These are phyloP conservation scores for Senna tora DNA, from an alignment of 306 rosid genomes.

Conservation along the genomic window DNA sequence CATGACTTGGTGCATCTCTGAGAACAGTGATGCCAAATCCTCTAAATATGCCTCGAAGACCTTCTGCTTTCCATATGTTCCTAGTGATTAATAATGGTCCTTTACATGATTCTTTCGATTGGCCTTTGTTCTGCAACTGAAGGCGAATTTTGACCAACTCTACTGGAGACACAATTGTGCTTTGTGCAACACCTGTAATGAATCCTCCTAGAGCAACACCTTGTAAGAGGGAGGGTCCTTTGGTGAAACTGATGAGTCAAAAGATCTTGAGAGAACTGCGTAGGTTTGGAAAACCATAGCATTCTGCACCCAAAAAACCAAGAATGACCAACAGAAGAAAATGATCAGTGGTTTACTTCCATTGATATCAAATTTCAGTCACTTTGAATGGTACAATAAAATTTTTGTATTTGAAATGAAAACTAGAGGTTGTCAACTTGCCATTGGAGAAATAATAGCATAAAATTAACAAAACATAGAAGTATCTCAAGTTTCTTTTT, in stretches of 20 bases:
- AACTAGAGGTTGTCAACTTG: neutral
- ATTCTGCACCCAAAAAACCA: constrained; percentile 52
- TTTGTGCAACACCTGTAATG: constrained; percentile 69
- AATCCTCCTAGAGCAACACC: constrained; percentile 75
- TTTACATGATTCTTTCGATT: constrained; percentile 27
- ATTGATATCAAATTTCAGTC: neutral
- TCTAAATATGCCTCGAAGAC: constrained; percentile 64
- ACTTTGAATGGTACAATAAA: no score
- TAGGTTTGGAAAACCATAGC: constrained; percentile 82
- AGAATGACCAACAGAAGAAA: neutral
- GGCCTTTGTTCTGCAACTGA: constrained; percentile 53
- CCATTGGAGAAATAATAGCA: no score
- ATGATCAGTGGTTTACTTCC: neutral
- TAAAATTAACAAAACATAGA: no score
- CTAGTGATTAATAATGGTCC: constrained; percentile 59
- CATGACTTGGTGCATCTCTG: constrained; percentile 77
- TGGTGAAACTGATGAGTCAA: constrained; percentile 40
- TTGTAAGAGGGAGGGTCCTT: constrained; percentile 68
- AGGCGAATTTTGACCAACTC: constrained; percentile 77
- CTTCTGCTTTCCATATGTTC: constrained; percentile 61
- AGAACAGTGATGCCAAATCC: constrained; percentile 71
- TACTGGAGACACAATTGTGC: constrained; percentile 61
- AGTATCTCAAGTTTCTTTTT: no score
- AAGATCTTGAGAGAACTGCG: constrained; percentile 58
- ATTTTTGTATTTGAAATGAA: neutral